Conservation (phyloP, 768 basidiomycete species). For the Lentinula aciculospora region DNA sequence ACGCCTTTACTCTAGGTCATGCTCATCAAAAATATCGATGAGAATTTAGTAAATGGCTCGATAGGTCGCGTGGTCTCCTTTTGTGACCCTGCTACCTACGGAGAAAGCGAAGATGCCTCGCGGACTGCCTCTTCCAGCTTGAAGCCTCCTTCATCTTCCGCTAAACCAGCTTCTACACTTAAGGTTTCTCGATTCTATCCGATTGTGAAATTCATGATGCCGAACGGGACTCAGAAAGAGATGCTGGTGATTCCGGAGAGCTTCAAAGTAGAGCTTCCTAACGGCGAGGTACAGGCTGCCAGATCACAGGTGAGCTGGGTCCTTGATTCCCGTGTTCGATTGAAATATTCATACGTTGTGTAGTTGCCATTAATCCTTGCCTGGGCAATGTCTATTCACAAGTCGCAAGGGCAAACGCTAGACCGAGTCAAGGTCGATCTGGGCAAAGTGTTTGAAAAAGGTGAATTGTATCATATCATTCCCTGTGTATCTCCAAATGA, state of each 20-base stretch:
- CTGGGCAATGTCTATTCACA: constrained; percentile 99
- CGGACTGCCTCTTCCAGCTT: constrained; percentile 18
- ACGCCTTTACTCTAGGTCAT: constrained; percentile 59
- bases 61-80: constrained; percentile 85
- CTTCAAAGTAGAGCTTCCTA: constrained; percentile 89
- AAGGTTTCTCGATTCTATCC: constrained; percentile 33
- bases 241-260: constrained; percentile 61
- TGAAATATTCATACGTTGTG: no score
- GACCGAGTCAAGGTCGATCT: constrained; percentile 94
- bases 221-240: constrained; percentile 46
- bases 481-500: background rate
- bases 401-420: constrained; percentile 95
- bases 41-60: constrained; percentile 88
- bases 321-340: no score
- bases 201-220: constrained; percentile 71
- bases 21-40: constrained; percentile 93
- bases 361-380: constrained; percentile 85
- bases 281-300: constrained; percentile 75
- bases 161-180: constrained; percentile 11
- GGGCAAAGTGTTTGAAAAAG: constrained; percentile 89
- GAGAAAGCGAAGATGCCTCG: constrained; percentile 25
- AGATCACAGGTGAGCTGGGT: constrained; percentile 64
- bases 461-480: constrained; percentile 24
- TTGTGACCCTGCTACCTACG: constrained; percentile 42
- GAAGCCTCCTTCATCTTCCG: background rate